Conservation (phyloP, 2,329 filamentous ascomycete species). For the Fusarium papillatum region DNA sequence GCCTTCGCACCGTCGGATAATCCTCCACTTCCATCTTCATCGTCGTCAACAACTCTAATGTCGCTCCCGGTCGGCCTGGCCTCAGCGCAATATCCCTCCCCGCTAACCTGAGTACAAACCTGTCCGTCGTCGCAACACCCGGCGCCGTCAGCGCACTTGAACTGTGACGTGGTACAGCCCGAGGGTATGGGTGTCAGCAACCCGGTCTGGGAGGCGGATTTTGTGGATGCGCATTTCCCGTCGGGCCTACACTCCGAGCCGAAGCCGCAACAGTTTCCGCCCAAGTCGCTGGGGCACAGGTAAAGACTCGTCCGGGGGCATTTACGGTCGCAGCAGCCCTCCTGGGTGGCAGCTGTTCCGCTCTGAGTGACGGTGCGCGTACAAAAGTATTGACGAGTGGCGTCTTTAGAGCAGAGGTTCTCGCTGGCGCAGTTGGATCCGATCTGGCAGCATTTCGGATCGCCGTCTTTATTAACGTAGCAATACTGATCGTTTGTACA, state of each 20-base stretch:
- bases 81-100: slow-evolving; percentile 55
- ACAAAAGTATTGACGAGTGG: slow-evolving; percentile 48
- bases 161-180: slow-evolving; percentile 61
- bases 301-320: slow-evolving; percentile 59
- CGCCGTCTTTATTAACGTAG: slow-evolving; percentile 53
- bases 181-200: slow-evolving; percentile 52
- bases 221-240: slow-evolving; percentile 52
- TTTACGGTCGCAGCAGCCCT: slow-evolving; percentile 55
- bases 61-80: slow-evolving; percentile 50
- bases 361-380: slow-evolving; percentile 44
- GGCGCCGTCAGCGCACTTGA: slow-evolving; percentile 58
- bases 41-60: slow-evolving; percentile 45
- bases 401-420: slow-evolving; percentile 50
- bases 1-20: slow-evolving; percentile 66
- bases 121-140: slow-evolving; percentile 64
- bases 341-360: slow-evolving; percentile 42
- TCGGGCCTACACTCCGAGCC: slow-evolving; percentile 56
- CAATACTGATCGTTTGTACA: slow-evolving; percentile 61
- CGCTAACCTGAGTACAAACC: slow-evolving; percentile 55
- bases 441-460: slow-evolving; percentile 57
- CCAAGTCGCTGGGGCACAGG: slow-evolving; percentile 58
- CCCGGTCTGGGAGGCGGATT: slow-evolving; percentile 38
- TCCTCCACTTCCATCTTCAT: slow-evolving; percentile 33
- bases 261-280: slow-evolving; percentile 64
- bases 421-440: slow-evolving; percentile 56